Evolutionary conservation across 106 monocot species (phyloP).

Genomic region (Iris macrosiphon): DNA sequence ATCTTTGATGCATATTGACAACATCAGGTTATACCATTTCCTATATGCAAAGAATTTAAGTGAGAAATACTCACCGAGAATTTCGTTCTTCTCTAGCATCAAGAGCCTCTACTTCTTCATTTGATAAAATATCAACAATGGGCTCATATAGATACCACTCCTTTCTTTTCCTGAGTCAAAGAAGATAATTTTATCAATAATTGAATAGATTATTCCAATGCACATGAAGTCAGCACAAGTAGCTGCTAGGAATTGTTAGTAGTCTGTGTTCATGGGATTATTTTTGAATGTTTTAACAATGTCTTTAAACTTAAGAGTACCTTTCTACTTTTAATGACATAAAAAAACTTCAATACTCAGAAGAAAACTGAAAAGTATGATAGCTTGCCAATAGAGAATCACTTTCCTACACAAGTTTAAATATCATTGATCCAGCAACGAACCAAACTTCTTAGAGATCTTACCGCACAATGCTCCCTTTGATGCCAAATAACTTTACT

Average conservation of each 20-base stretch:
- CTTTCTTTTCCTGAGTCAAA: slow-evolving; percentile 52
- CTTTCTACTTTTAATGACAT: too few relatives aligned
- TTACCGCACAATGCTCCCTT: slow-evolving; percentile 76
- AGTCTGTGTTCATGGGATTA: too few relatives aligned
- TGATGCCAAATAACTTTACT: slow-evolving; percentile 67
- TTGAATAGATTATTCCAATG: too few relatives aligned
- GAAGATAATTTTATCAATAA: neutral
- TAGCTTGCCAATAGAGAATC: too few relatives aligned
- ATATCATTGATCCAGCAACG: neutral
- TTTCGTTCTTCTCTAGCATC: slow-evolving; percentile 67
- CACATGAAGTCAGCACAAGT: too few relatives aligned
- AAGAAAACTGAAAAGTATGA: too few relatives aligned
- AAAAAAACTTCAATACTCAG: too few relatives aligned
- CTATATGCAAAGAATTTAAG: neutral
- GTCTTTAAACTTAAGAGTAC: too few relatives aligned
- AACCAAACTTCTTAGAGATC: neutral
- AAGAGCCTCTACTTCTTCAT: slow-evolving; percentile 64
- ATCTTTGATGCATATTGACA: neutral
- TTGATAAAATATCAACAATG: slow-evolving; percentile 67
- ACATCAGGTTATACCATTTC: neutral
- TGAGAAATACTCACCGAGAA: slow-evolving; percentile 32
- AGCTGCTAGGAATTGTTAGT: too few relatives aligned
- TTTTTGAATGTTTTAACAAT: too few relatives aligned
- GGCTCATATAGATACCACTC: slow-evolving; percentile 88
- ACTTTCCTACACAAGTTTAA: too few relatives aligned